Evolutionary conservation across 352 stramenopile genomes (phyloP).

Genomic region (Phytophthora europaea): DNA sequence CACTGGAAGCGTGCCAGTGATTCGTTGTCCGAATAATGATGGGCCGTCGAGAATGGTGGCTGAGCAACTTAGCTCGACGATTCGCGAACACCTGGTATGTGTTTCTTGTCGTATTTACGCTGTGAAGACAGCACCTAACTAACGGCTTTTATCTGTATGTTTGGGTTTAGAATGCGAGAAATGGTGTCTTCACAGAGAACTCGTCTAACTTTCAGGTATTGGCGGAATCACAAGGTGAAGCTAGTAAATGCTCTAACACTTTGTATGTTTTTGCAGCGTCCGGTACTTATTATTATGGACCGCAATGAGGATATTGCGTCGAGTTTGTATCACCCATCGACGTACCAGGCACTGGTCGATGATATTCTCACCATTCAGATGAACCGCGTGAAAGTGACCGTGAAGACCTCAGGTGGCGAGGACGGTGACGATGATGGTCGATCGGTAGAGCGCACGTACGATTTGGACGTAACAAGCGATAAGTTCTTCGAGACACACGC

Average conservation of each 20-base stretch:
- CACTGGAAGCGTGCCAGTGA: slow-evolving; percentile 94
- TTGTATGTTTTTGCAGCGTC: slow-evolving; percentile 62
- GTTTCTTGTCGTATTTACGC: neutral
- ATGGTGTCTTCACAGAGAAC: slow-evolving; percentile 74
- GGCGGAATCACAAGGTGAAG: neutral
- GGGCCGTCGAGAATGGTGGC: slow-evolving; percentile 97
- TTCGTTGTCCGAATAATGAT: slow-evolving; percentile 94
- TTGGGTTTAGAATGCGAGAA: slow-evolving; percentile 55
- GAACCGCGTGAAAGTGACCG: slow-evolving; percentile 96
- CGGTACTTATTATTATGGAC: slow-evolving; percentile 98
- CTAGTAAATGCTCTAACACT: neutral
- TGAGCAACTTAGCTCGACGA: slow-evolving; percentile 90
- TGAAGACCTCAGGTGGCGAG: slow-evolving; percentile 60
- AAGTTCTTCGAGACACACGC: slow-evolving; percentile 88
- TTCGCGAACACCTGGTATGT: slow-evolving; percentile 79
- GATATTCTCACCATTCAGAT: slow-evolving; percentile 96
- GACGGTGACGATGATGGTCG: slow-evolving; percentile 42
- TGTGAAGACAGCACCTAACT: slow-evolving; percentile 2
- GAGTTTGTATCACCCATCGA: slow-evolving; percentile 95
- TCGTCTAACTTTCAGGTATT: slow-evolving; percentile 74
- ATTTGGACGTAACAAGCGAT: slow-evolving; percentile 85
- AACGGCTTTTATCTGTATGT: neutral
- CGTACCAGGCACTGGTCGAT: slow-evolving; percentile 96
- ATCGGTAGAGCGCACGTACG: slow-evolving; percentile 75
- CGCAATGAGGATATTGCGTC: slow-evolving; percentile 97